Percentiles rank a stretch among this genome's conserved stretches.
Conservation (phyloP, 805 yeast species). For the Ogataea siamensis region DNA sequence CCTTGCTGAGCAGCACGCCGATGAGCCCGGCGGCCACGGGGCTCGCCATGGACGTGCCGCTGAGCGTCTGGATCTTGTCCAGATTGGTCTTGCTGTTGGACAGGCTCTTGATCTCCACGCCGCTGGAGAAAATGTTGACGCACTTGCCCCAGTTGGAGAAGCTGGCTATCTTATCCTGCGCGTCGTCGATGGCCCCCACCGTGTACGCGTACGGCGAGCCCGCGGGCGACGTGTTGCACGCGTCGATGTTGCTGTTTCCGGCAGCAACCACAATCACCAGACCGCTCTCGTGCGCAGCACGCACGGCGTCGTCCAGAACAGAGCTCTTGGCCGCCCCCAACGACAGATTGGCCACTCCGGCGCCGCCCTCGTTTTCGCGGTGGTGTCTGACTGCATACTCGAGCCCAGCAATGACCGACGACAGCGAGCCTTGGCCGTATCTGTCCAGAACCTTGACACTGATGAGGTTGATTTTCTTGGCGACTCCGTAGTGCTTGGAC, state of each 20-base stretch:
- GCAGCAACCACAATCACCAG: conserved; percentile 78
- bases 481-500: conserved; percentile 76
- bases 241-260: conserved; percentile 76
- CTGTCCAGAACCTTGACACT: conserved; percentile 74
- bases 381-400: conserved; percentile 68
- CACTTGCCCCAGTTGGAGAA: conserved; percentile 96
- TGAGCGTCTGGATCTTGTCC: conserved; percentile 37
- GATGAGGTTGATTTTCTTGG: conserved; percentile 61
- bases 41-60: conserved; percentile 83
- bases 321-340: conserved; percentile 71
- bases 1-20: conserved; percentile 53
- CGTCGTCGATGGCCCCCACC: conserved; percentile 87
- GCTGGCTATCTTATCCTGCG: conserved; percentile 62
- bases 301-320: conserved; percentile 70
- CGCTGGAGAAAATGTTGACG: conserved; percentile 83
- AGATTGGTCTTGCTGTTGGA: conserved; percentile 32
- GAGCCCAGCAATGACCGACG: conserved; percentile 62
- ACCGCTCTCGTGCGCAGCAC: conserved; percentile 73
- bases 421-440: conserved; percentile 68
- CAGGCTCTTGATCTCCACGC: conserved; percentile 63
- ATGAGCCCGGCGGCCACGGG: conserved; percentile 70
- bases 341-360: conserved; percentile 76
- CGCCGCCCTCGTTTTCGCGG: conserved; percentile 28
- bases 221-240: conserved; percentile 86
- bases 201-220: conserved; percentile 69